Base-by-base conservation (phyloP, 371 early-diverging fungal genomes). In the Lichtheimia ramosa region DNA sequence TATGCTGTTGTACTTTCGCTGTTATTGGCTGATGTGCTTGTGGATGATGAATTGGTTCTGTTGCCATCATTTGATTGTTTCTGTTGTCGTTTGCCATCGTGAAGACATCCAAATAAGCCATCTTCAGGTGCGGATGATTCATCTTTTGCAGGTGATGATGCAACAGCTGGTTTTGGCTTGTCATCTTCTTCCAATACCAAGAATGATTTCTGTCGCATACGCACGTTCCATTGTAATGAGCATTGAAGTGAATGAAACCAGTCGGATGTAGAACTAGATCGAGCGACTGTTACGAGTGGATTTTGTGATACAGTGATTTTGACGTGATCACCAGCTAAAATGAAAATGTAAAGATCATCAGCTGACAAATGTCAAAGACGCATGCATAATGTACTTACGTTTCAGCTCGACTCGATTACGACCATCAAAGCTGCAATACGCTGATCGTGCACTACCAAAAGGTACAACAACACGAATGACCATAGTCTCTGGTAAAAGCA, bases 251-350 rank as follows among this genome's bases (percentile, higher is more conserved):
- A 88, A 16, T 84, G 72, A 70, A 93, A 92, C 94, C 94, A 94
- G 69, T 93, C 94, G 25, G 81, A 76, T 1, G 85, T 83, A 65
- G 89, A 88, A n/a, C 79, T 79, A 15, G 79, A 74, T 13, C 76
- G 74, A 62, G 93, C 91, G 4, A 95, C 86, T 0, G 96, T 95
- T n/a, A 94, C 93, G 43, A 96, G 81, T n/a, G 96, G 93, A 66
- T 85, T 93, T 48, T 84, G 82, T 27, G 92, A 92, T 23, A 92
- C 83, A 0, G 85, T 89, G 28, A 97, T 88, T 59, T 86, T 84
- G 52, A 97, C 86, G 64, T 88, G 88, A 66, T 97, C 97, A 15
- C 97, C 98, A 54, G 86, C 84, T 85, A 53, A 49, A 7, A 63
- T 21, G 21, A 2, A 6, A 54, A 28, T 28, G 10, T 6, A 10